phyloP scores from a whole-genome alignment of 306 rosid species.

The Fragaria vesca region DNA sequence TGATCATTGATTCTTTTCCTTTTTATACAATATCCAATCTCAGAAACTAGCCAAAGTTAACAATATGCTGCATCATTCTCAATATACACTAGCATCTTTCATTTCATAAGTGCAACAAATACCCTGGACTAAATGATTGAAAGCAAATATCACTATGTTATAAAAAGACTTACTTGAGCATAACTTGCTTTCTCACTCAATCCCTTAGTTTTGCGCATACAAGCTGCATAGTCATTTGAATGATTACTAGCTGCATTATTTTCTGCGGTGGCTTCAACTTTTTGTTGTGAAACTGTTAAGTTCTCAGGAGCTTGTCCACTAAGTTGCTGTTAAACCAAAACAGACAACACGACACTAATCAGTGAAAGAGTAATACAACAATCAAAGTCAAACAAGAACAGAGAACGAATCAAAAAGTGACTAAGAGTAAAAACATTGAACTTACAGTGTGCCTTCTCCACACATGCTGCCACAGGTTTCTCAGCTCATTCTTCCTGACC shows the following conservation, averaged over 20 bases:
- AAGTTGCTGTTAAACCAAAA: conserved; percentile 29
- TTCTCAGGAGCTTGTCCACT: conserved; percentile 22
- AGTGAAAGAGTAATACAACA: not conserved
- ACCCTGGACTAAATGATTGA: not conserved
- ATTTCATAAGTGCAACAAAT: not conserved
- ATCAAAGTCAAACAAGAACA: not conserved
- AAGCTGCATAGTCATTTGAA: conserved; percentile 45
- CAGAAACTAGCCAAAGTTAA: not conserved
- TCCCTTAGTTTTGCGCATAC: conserved; percentile 35
- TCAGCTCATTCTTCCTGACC: conserved; percentile 66
- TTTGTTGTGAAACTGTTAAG: conserved; percentile 25
- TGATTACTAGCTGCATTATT: conserved; percentile 46
- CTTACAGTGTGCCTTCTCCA: conserved; percentile 80
- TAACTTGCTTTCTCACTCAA: conserved; percentile 51
- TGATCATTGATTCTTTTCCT: not conserved
- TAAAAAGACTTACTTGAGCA: conserved; percentile 49
- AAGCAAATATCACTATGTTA: not conserved
- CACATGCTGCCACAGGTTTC: conserved; percentile 78
- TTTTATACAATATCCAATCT: not conserved
- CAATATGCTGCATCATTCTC: not conserved
- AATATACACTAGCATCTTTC: not conserved
- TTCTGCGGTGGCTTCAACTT: conserved; percentile 39
- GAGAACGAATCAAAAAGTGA: not conserved
- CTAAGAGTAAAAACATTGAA: conserved; percentile 19
- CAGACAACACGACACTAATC: not conserved